Percentiles rank a stretch among this genome's conserved stretches.
Evolutionary conservation across 2,329 filamentous ascomycete species (phyloP).

Genomic region (Botrytis squamosa): DNA sequence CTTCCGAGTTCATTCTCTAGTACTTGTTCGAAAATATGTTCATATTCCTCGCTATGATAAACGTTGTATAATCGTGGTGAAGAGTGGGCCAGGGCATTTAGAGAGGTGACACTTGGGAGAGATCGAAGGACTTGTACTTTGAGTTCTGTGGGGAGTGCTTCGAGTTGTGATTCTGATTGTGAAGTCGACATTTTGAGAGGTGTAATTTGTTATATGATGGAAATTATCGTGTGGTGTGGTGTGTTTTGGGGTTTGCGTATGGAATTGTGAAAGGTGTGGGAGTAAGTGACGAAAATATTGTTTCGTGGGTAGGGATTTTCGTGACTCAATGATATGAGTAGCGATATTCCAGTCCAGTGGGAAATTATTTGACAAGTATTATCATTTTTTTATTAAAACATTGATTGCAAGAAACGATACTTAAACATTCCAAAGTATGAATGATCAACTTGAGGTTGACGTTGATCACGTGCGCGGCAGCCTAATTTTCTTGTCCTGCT

Average conservation of each 20-base stretch:
- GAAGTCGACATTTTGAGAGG: background rate
- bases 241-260: background rate
- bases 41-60: background rate
- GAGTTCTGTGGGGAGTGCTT: background rate
- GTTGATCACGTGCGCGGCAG: background rate
- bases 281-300: background rate
- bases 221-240: background rate
- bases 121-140: background rate
- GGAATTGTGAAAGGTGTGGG: background rate
- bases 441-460: background rate
- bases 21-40: background rate
- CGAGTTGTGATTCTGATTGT: background rate
- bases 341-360: background rate
- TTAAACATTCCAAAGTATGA: background rate
- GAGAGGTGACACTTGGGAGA: background rate
- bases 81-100: background rate
- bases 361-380: background rate
- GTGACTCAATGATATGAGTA: background rate
- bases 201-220: background rate
- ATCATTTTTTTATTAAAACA: background rate
- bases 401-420: background rate
- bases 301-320: background rate
- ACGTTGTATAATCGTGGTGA: background rate
- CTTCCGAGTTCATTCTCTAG: background rate
- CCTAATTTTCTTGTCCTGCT: background rate